Evolutionary conservation across 352 stramenopile genomes (phyloP).

Genomic region (Globisporangium alternatum): DNA sequence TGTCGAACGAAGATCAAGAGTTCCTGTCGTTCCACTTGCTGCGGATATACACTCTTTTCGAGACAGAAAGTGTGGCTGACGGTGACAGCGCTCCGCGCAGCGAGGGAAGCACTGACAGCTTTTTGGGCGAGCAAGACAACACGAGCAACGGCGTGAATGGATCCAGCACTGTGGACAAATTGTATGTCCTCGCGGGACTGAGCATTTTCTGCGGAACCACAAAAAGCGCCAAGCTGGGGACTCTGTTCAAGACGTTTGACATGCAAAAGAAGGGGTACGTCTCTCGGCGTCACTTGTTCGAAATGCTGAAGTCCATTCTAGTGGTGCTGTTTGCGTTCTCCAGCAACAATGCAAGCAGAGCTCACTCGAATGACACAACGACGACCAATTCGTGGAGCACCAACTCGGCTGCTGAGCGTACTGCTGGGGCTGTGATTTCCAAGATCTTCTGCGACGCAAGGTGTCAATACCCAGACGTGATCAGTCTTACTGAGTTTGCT

Average conservation of each 20-base stretch:
- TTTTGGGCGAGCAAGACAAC: constrained; percentile 23
- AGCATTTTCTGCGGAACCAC: constrained; percentile 93
- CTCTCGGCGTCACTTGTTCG: constrained; percentile 71
- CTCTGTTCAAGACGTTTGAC: constrained; percentile 84
- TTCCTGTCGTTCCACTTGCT: constrained; percentile 86
- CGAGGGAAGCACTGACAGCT: constrained; percentile 20
- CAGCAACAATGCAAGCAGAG: constrained; percentile 62
- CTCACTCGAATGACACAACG: constrained; percentile 57
- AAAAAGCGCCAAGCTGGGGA: constrained; percentile 93
- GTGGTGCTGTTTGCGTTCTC: constrained; percentile 85
- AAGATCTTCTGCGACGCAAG: constrained; percentile 80
- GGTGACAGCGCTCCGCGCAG: constrained; percentile 27
- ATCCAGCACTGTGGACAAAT: constrained; percentile 66
- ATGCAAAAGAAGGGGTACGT: constrained; percentile 58
- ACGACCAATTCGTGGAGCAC: constrained; percentile 68
- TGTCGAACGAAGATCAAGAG: constrained; percentile 86
- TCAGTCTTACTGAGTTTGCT: constrained; percentile 94
- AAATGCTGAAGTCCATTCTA: constrained; percentile 79
- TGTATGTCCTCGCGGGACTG: constrained; percentile 81
- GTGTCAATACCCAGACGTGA: constrained; percentile 62
- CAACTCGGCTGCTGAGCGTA: constrained; percentile 76
- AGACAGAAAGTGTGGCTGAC: constrained; percentile 61
- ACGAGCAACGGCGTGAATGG: constrained; percentile 19
- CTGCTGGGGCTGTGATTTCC: constrained; percentile 89
- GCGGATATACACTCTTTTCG: constrained; percentile 79